Evolutionary conservation across 2,329 filamentous ascomycete species (phyloP), one percentile per base, ranked within the genome.

Genomic region (Penicillium glabrum): DNA sequence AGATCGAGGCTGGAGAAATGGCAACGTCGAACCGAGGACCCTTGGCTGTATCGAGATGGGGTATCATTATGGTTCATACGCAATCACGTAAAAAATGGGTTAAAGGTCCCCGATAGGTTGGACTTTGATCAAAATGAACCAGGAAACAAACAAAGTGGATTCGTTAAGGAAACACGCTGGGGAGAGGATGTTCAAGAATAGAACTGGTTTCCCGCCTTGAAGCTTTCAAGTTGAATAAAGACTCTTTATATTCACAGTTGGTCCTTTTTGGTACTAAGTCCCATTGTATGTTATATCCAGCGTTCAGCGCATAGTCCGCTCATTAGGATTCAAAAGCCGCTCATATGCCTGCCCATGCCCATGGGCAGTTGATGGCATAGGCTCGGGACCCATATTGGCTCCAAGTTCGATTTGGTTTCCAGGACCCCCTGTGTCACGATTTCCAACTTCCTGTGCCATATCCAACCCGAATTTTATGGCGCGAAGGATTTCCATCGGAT

Each of bases 1-100:
- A 68, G 75, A 6, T 53, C 24, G 7, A 54, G 65, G 46, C 45
- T 77, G 29, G 72, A 75, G 33, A 56, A 64, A 29, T 75, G 72
- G 72, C 72, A 75, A 58, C 53, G 62, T 6, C 53, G 67, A 46
- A 75, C 72, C 1, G 61, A 65, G 23, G 73, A 75, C 60, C 61
- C 66, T 10, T 75, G 72, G 72, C 58, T 74, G 19, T 72, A 65
- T 51, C 57, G 67, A 9, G 72, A 68, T 43, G 65, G 66, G 0
- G 61, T 63, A 0, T 63, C 61, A 2, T 48, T 60, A 8, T 56
- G 56, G 48, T 55, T 63, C 37, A 49, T 62, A 14, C 49, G 44
- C 14, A 52, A 61, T 41, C 61, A 63, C 54, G 37, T 61, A 3
- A 43, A 39, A 3, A 53, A 53, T 23, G 63, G 62, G 0, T 21